These are phyloP conservation scores for Monosporozyma aerobia DNA, from an alignment of 805 yeast genomes.

Conservation along the genomic window DNA sequence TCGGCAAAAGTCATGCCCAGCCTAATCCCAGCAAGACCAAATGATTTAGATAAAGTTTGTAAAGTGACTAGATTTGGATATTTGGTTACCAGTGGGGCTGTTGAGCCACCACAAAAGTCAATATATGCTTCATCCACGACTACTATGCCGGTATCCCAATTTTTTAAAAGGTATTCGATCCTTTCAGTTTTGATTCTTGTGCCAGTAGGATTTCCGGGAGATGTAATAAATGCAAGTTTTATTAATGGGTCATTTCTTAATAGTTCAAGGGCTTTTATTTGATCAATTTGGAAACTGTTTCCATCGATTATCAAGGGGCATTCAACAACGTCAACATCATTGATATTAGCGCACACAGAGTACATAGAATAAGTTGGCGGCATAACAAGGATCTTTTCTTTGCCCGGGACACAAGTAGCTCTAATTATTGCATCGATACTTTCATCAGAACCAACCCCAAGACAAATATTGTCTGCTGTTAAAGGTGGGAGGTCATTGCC, in stretches of 20 bases:
- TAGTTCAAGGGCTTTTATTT: conserved; percentile 42
- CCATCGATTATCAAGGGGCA: conserved; percentile 57
- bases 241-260: conserved; percentile 50
- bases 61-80: conserved; percentile 77
- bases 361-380: conserved; percentile 99
- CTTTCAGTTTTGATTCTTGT: conserved; percentile 42
- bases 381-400: conserved; percentile 71
- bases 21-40: conserved; percentile 93
- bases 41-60: conserved; percentile 90
- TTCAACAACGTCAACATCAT: conserved; percentile 69
- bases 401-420: conserved; percentile 73
- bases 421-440: conserved; percentile 83
- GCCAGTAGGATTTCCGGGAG: conserved; percentile 97
- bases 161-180: conserved; percentile 39
- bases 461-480: conserved; percentile 61
- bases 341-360: conserved; percentile 78
- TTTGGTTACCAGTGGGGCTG: conserved; percentile 69
- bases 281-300: conserved; percentile 54
- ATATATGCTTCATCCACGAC: conserved; percentile 93
- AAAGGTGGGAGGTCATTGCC: conserved; percentile 26
- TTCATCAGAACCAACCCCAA: conserved; percentile 98
- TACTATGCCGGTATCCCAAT: conserved; percentile 64
- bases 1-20: conserved; percentile 72
- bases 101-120: conserved; percentile 74
- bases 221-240: conserved; percentile 74